Base-by-base conservation (phyloP, 2,329 filamentous ascomycete genomes). In the Aspergillus pseudoglaucus region DNA sequence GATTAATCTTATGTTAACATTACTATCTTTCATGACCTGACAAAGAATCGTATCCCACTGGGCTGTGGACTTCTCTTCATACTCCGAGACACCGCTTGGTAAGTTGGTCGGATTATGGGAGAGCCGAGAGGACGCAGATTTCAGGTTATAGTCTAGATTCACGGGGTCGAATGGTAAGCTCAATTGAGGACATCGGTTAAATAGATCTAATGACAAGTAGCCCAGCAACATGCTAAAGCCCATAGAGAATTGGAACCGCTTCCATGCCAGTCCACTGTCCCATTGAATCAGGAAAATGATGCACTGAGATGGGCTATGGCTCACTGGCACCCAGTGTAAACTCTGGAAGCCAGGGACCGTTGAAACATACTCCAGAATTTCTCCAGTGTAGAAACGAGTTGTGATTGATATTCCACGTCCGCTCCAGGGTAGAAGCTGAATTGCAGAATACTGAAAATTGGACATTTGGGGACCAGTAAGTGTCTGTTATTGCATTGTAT, bases 361-460 rank as follows among this genome's bases (percentile, higher is more conserved):
- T 35, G 12, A 35, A 5, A 35, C 12, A 7, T 15, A 35, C 15
- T 35, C 32, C 32, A 35, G 32, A 35, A 6, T 15, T 35, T 35
- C 32, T 1, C 32, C 32, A 35, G 15, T 15, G 14, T 35, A 15
- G 32, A 14, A 1, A 15, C 14, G 12, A 4, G 14, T 8, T 35
- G 12, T 8, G 15, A 35, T 35, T 35, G 32, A 15, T 35, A 2
- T 2, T 6, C 6, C 32, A 35, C 15, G 4, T 15, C 32, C 14
- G 15, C 14, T 2, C 14, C 14, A 0, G 14, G 2, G 3, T 50
- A 42, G 33, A 25, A 42, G 43, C 14, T 32, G 15, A 30, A 18
- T 37, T 44, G 37, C 25, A 35, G 37, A 41, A 40, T 42, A 43
- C 27, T 14, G 23, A 45, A 47, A 49, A 30, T 23, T 15, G 15